Evolutionary conservation across 169 alveolate genomes (phyloP).

Genomic region (Sarcocystis neurona): DNA sequence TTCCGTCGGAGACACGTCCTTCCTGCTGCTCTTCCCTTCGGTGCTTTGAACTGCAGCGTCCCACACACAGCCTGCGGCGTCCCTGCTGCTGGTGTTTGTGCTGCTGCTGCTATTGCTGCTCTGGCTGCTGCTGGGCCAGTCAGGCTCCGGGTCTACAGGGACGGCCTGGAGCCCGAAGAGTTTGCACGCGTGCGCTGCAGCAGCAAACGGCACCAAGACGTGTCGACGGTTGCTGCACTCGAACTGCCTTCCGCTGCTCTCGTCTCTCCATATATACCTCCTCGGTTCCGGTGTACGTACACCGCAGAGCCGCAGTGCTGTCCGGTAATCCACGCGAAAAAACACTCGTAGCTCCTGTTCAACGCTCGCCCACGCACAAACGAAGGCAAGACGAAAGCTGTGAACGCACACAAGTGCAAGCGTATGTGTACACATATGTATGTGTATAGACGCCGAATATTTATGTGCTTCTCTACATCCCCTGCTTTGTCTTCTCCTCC

Average conservation of each 20-base stretch:
- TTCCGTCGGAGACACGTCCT: background rate
- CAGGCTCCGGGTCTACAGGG: constrained; percentile 76
- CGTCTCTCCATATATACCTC: background rate
- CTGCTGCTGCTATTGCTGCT: no score
- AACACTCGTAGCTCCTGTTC: constrained; percentile 23
- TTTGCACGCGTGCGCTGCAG: constrained; percentile 77
- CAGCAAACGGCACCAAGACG: constrained; percentile 75
- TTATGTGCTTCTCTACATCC: no score
- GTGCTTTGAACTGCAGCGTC: background rate
- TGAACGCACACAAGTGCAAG: background rate
- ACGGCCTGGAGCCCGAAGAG: constrained; percentile 74
- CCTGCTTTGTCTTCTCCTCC: no score
- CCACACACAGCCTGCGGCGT: background rate
- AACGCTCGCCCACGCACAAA: background rate
- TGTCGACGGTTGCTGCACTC: constrained; percentile 70
- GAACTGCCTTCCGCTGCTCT: background rate
- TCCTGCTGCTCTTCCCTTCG: background rate
- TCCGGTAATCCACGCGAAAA: background rate
- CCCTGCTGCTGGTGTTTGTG: no score
- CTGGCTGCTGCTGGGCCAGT: no score
- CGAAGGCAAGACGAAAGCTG: background rate
- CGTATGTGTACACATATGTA: background rate
- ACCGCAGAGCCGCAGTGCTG: background rate
- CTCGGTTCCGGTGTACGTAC: background rate
- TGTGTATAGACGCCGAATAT: background rate